Base-by-base conservation (phyloP, 2,329 filamentous ascomycete species). In the Aulographum hederae region DNA sequence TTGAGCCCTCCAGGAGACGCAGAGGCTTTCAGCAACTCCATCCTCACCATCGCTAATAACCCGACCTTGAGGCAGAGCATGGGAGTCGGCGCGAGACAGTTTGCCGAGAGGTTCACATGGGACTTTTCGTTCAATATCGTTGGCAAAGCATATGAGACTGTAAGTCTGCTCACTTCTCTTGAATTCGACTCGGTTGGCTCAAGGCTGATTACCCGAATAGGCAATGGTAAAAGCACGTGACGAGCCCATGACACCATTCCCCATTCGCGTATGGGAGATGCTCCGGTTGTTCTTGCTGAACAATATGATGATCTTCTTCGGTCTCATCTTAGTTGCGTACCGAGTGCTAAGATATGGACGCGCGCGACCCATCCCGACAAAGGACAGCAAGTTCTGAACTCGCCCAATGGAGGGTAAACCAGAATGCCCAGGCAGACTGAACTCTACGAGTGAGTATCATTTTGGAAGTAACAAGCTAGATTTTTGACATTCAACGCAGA, bases 1-100 rank as follows among this genome's bases (percentile, higher is more conserved):
- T 55, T 78, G 5, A 58, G 74, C 2, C 59, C 61, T 0, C 69
- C 73, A 0, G 41, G 60, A n/a, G 69, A 78, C 39, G 43, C 77
- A 6, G 58, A 65, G 8, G 54, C 43, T 0, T 79, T 78, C 37
- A 67, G 73, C 13, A 44, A 53, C 12, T 60, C 61, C 40, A 62
- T 72, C 0, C 43, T 62, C 25, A 43, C 58, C 34, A 52, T 78
- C 0, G 58, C 61, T 1, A 49, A 43, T 2, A 58, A 76, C 36
- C 29, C 46, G 0, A 34, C 39, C 0, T 46, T 67, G 12, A 58
- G 69, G 5, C 31, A 41, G 4, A 44, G 39, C 2, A 65, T 78
- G 53, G 52, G 56, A 2, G 34, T 36, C 0, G 53, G 58, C 6
- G 64, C 69, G 2, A 60, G 72, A 32, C 44, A 47, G 14, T 65